Conservation (phyloP, 1,284 basidiomycete genomes). For the Peniophora sp. region DNA sequence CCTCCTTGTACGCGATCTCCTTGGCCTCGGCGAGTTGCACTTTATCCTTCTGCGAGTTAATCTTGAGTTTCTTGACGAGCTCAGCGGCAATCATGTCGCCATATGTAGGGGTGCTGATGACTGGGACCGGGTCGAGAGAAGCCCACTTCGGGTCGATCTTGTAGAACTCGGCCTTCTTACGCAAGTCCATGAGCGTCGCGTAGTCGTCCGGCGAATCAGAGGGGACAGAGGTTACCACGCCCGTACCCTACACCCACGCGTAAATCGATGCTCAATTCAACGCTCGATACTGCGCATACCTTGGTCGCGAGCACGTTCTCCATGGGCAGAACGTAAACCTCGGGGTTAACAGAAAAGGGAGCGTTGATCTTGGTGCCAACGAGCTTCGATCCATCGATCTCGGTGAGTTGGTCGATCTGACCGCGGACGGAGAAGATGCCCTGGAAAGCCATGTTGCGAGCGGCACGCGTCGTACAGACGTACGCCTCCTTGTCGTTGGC, state of each 20-base stretch:
- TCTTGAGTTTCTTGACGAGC: conserved; percentile 86
- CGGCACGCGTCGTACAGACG: conserved; percentile 85
- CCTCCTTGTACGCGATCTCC: conserved; percentile 97
- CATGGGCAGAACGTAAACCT: conserved; percentile 98
- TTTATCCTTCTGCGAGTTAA: conserved; percentile 91
- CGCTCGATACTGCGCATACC: conserved; percentile 25
- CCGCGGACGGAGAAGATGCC: conserved; percentile 69
- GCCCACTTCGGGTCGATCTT: conserved; percentile 91
- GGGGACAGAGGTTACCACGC: conserved; percentile 96
- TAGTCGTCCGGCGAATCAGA: conserved; percentile 99
- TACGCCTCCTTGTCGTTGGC: conserved; percentile 85
- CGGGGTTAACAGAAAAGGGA: conserved; percentile 74
- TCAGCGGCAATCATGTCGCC: conserved; percentile 90
- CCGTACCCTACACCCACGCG: conserved; percentile 65
- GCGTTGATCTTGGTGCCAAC: conserved; percentile 91
- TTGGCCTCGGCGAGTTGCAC: conserved; percentile 95
- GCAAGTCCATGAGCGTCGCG: conserved; percentile 84
- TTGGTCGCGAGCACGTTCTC: conserved; percentile 94
- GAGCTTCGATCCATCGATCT: conserved; percentile 74
- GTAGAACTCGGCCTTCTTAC: conserved; percentile 97
- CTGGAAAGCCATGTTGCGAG: conserved; percentile 98
- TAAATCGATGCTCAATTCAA: background rate
- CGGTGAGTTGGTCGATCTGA: conserved; percentile 63
- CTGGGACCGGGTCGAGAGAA: conserved; percentile 79
- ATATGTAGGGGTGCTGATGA: conserved; percentile 85